Evolutionary conservation across 495 filamentous ascomycete species (phyloP).

Genomic region (Podospora sp.): DNA sequence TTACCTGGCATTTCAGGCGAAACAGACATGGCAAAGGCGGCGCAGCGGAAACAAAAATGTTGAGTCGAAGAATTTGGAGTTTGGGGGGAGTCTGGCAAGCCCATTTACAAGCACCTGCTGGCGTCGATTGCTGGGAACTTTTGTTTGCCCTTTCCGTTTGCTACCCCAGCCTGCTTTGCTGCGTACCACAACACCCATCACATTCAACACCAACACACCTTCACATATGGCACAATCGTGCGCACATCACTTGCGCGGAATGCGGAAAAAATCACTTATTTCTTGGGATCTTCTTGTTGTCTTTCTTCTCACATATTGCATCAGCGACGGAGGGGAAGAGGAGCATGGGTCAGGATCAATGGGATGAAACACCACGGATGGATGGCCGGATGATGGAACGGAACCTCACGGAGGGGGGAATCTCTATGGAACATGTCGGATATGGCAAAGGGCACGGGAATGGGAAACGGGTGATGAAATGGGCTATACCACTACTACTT

Average conservation of each 20-base stretch:
- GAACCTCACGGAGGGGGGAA: not conserved
- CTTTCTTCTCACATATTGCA: not conserved
- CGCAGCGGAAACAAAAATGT: too few relatives aligned
- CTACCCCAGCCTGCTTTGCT: too few relatives aligned
- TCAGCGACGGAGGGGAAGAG: not conserved
- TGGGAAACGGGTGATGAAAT: constrained; percentile 1
- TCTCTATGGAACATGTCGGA: too few relatives aligned
- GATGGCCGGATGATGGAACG: not conserved
- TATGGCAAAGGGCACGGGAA: not conserved
- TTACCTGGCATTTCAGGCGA: not conserved
- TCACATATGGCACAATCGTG: too few relatives aligned
- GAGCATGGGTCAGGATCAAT: not conserved
- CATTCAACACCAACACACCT: too few relatives aligned
- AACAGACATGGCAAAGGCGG: not conserved
- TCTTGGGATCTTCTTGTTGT: not conserved
- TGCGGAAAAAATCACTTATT: not conserved
- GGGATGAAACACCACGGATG: constrained; percentile 1
- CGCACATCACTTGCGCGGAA: too few relatives aligned
- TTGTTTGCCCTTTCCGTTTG: too few relatives aligned
- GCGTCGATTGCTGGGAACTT: too few relatives aligned
- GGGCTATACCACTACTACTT: not conserved
- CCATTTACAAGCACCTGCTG: too few relatives aligned
- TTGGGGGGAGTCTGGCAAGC: not conserved
- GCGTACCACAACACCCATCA: too few relatives aligned
- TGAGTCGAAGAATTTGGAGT: too few relatives aligned